Evolutionary conservation across 148 eudicot genomes (phyloP).

Genomic region (Rhododendron henanense): DNA sequence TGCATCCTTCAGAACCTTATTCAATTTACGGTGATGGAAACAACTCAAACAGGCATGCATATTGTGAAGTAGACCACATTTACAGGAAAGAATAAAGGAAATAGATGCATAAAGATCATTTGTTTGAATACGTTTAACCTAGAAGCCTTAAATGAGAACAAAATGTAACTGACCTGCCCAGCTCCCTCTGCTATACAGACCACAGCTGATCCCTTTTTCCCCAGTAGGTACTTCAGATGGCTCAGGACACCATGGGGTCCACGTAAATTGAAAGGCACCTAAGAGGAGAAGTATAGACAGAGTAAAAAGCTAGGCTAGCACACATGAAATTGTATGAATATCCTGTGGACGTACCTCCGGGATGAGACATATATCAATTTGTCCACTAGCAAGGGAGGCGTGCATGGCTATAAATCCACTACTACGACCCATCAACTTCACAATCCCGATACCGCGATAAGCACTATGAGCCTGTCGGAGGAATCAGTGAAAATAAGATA

Average conservation of each 20-base stretch:
- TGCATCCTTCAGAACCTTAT: neutral
- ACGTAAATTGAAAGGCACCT: slow-evolving; percentile 84
- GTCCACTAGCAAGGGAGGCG: slow-evolving; percentile 97
- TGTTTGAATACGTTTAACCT: neutral
- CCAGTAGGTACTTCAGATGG: slow-evolving; percentile 79
- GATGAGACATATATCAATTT: slow-evolving; percentile 92
- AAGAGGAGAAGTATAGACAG: neutral
- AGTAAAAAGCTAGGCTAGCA: slow-evolving; percentile 11
- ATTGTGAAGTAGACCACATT: neutral
- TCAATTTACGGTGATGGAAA: neutral
- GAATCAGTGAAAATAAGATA: neutral
- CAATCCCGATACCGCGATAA: slow-evolving; percentile 91
- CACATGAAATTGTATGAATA: neutral
- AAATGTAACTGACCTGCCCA: slow-evolving; percentile 68
- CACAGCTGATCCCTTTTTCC: slow-evolving; percentile 93
- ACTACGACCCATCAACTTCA: slow-evolving; percentile 97
- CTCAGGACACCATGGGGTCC: slow-evolving; percentile 91
- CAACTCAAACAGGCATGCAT: neutral
- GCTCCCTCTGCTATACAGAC: slow-evolving; percentile 98
- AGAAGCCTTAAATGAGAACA: neutral
- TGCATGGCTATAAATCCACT: slow-evolving; percentile 99
- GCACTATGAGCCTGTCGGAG: slow-evolving; percentile 86
- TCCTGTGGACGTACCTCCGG: slow-evolving; percentile 65
- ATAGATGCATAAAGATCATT: slow-evolving; percentile 1
- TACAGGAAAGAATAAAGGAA: neutral